Conservation (phyloP, 208 protist genomes). For the Leptomonas pyrrhocoris region DNA sequence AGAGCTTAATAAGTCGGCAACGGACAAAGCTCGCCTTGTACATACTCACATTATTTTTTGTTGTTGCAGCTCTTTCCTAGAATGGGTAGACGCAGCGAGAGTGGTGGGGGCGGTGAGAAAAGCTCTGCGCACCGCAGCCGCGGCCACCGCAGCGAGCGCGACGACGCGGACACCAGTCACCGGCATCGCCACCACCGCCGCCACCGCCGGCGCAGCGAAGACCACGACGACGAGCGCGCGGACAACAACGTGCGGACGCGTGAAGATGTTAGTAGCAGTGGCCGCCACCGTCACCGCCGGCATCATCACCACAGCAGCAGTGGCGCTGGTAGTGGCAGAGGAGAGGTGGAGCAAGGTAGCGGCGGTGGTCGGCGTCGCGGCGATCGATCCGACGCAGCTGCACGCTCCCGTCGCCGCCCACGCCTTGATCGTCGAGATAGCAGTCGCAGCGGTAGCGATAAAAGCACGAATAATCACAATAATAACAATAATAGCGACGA, state of each 20-base stretch:
- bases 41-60: background rate
- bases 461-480: conserved; percentile 3
- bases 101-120: background rate
- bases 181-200: background rate
- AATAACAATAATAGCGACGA: background rate
- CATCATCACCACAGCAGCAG: conserved; percentile 2
- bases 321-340: background rate
- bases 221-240: background rate
- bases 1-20: background rate
- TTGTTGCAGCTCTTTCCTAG: background rate
- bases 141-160: conserved; percentile 1
- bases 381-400: too few species aligned
- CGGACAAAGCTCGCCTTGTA: background rate
- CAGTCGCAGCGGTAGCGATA: background rate
- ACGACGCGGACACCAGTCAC: background rate
- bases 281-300: conserved; percentile 6
- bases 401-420: too few species aligned
- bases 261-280: background rate
- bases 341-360: background rate
- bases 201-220: background rate
- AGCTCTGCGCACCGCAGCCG: conserved; percentile 10
- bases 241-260: background rate
- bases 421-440: background rate
- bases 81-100: conserved; percentile 25
- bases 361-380: background rate